phyloP scores from a whole-genome alignment of 208 protist genomes.

The Naegleria gruberi region DNA sequence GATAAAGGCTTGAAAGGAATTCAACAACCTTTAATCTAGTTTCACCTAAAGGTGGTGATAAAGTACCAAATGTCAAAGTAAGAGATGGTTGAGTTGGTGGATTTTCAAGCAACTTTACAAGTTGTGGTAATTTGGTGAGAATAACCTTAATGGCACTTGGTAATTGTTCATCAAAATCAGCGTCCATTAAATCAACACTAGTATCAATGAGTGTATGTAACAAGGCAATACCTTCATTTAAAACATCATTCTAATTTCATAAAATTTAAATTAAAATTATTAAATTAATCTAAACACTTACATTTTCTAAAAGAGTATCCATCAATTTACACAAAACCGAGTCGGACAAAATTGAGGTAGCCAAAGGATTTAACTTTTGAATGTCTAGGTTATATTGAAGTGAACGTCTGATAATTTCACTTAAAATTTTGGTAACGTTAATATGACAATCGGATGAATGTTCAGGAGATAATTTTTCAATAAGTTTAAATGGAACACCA shows the following conservation, averaged over 20 bases:
- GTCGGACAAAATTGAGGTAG: neutral
- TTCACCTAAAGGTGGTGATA: conserved; percentile 6
- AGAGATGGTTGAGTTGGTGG: neutral
- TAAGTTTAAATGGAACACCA: neutral
- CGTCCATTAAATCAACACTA: neutral
- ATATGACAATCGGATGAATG: neutral
- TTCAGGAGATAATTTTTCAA: neutral
- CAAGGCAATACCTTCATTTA: neutral
- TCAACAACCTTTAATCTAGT: neutral
- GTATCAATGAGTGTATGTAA: neutral
- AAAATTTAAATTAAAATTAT: neutral
- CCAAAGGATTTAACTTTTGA: neutral
- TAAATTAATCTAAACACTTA: neutral
- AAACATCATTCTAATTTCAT: neutral
- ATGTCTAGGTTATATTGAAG: neutral
- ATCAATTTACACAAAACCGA: neutral
- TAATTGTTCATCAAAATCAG: neutral
- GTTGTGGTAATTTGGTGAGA: neutral
- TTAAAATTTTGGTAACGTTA: neutral
- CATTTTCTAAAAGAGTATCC: neutral
- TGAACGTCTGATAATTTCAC: neutral
- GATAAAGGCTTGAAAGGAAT: neutral
- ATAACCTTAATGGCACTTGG: neutral
- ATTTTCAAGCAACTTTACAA: neutral
- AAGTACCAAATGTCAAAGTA: neutral